phyloP scores from a whole-genome alignment of 345 rosid species.

The Eucalyptus caleyi region DNA sequence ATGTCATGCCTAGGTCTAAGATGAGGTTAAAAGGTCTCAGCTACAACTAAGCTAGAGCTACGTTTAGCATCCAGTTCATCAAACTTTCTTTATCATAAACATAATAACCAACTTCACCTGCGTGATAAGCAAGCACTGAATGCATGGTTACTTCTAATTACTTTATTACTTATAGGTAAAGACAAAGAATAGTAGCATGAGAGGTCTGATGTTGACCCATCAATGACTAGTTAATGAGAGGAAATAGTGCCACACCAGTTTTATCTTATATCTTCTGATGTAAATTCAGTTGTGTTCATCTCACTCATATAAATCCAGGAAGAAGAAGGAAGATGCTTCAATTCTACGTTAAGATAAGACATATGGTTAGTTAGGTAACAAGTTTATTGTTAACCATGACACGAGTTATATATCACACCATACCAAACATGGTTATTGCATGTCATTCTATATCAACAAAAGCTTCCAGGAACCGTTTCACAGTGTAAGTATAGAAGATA shows the following conservation, averaged over 20 bases:
- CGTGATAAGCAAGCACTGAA: neutral
- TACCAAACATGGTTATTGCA: neutral
- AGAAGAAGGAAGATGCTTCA: neutral
- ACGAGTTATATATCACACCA: neutral
- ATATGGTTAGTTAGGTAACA: neutral
- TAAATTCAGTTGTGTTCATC: neutral
- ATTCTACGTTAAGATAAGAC: neutral
- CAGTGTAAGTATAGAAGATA: neutral
- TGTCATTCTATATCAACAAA: neutral
- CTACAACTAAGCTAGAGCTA: neutral
- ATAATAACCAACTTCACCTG: neutral
- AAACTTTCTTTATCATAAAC: neutral
- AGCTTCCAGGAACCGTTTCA: neutral
- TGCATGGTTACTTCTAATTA: neutral
- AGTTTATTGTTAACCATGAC: neutral
- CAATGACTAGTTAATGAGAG: neutral
- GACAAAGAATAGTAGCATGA: neutral
- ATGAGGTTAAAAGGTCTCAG: neutral
- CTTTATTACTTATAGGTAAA: neutral
- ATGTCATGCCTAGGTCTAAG: neutral
- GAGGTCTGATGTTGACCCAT: neutral
- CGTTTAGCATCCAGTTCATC: neutral
- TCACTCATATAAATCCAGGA: neutral
- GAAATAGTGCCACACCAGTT: neutral
- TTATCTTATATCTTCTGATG: neutral